Conservation (phyloP, 2,329 filamentous ascomycete species). For the Diplodia intermedia region DNA sequence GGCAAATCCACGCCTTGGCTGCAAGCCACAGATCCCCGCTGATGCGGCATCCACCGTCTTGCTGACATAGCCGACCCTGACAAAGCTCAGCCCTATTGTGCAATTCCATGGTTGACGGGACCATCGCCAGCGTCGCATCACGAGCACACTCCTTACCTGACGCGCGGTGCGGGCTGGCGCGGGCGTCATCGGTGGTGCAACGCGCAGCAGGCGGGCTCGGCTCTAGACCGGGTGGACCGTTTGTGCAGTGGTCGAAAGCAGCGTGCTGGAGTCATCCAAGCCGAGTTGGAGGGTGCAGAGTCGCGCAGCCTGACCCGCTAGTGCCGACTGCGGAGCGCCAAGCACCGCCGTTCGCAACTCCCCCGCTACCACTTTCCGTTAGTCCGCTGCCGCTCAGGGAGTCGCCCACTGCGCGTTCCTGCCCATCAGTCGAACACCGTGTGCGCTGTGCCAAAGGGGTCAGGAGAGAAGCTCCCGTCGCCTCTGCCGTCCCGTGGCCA, state of each 20-base stretch:
- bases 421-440: neutral
- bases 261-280: slow-evolving; percentile 13
- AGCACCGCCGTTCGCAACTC: slow-evolving; percentile 11
- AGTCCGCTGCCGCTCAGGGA: neutral
- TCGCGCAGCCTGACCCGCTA: neutral
- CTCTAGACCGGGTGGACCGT: slow-evolving; percentile 8
- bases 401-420: neutral
- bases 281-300: slow-evolving; percentile 4
- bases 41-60: neutral
- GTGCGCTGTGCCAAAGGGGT: neutral
- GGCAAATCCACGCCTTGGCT: slow-evolving; percentile 10
- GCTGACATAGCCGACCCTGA: slow-evolving; percentile 5
- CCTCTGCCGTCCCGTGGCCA: neutral
- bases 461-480: neutral
- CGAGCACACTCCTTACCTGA: slow-evolving; percentile 1
- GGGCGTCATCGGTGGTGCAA: slow-evolving; percentile 11
- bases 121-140: neutral
- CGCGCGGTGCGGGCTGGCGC: neutral
- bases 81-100: slow-evolving; percentile 19
- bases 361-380: slow-evolving; percentile 21
- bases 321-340: slow-evolving; percentile 23
- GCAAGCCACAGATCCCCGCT: slow-evolving; percentile 8
- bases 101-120: neutral
- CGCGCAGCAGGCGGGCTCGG: neutral
- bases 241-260: neutral